Conservation (phyloP, 2,329 filamentous ascomycete genomes). For the Xylaria sp. region DNA sequence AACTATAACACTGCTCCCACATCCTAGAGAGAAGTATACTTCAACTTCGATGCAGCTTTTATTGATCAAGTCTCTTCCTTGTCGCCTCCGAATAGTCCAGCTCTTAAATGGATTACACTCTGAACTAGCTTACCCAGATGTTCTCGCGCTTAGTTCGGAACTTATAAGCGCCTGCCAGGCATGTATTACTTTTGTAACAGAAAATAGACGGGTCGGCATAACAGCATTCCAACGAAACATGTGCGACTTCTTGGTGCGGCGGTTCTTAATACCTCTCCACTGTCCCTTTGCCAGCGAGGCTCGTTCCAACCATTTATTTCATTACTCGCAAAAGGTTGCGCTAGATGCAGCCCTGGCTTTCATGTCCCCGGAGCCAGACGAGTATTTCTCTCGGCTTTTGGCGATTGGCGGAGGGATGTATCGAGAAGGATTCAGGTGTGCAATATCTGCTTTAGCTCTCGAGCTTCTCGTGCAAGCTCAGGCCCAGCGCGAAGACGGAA, state of each 20-base stretch:
- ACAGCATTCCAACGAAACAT: constrained; percentile 58
- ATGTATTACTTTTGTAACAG: constrained; percentile 38
- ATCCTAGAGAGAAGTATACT: constrained; percentile 46
- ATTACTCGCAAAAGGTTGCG: constrained; percentile 60
- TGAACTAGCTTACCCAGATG: constrained; percentile 50
- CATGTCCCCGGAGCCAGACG: constrained; percentile 51
- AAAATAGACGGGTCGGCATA: constrained; percentile 36
- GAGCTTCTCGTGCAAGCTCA: constrained; percentile 52
- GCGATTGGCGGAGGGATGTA: constrained; percentile 54
- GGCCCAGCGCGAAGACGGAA: constrained; percentile 46
- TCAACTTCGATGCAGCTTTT: constrained; percentile 50
- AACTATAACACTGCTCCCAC: constrained; percentile 38
- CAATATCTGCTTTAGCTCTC: constrained; percentile 47
- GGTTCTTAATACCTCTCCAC: constrained; percentile 66
- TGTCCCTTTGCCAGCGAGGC: constrained; percentile 57
- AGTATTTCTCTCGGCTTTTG: constrained; percentile 52
- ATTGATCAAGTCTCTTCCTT: constrained; percentile 50
- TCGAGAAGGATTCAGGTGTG: constrained; percentile 52
- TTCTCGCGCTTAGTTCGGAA: constrained; percentile 49
- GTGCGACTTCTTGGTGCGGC: constrained; percentile 61
- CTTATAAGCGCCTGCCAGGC: constrained; percentile 45
- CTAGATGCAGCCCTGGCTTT: constrained; percentile 56
- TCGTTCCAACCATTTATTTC: constrained; percentile 56
- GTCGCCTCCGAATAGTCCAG: constrained; percentile 50
- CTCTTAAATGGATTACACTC: constrained; percentile 50